Evolutionary conservation across 257 asterid species (phyloP).

Genomic region (Solanum arcanum): DNA sequence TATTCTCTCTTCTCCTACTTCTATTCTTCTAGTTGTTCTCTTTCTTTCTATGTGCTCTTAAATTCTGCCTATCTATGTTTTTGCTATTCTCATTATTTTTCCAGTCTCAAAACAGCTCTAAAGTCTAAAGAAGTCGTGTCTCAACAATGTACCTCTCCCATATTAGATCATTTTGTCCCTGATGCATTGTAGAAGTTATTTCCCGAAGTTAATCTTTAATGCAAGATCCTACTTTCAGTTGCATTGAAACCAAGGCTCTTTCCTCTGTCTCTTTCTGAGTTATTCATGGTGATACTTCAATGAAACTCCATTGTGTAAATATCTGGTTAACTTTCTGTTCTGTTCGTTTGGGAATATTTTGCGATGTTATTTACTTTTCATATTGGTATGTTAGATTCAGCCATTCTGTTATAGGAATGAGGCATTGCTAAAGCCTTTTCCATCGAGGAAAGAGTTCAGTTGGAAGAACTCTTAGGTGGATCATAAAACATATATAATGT

Average conservation of each 20-base stretch:
- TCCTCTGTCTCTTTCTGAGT: neutral
- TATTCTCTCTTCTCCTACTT: neutral
- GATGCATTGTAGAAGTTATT: neutral
- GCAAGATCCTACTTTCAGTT: neutral
- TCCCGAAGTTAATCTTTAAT: neutral
- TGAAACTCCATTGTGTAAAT: neutral
- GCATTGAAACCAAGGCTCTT: neutral
- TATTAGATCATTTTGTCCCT: neutral
- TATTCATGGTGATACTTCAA: neutral
- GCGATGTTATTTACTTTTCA: neutral
- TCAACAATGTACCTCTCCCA: neutral
- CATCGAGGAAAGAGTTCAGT: neutral
- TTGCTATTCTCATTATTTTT: neutral
- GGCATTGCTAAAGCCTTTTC: neutral
- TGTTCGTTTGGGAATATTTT: neutral
- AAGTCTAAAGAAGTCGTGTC: neutral
- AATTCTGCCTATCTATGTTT: neutral
- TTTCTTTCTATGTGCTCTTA: neutral
- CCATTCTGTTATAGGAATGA: neutral
- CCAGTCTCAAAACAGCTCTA: neutral
- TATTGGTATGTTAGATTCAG: neutral
- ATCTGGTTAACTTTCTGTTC: neutral
- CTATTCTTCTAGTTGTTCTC: neutral
- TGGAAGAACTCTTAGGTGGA: neutral
- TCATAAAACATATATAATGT: neutral